A percentile compares a stretch with the other conserved stretches of the same genome.
Evolutionary conservation across 139 green algal genomes (phyloP).

Genomic region (Chlamydomonas eustigma): DNA sequence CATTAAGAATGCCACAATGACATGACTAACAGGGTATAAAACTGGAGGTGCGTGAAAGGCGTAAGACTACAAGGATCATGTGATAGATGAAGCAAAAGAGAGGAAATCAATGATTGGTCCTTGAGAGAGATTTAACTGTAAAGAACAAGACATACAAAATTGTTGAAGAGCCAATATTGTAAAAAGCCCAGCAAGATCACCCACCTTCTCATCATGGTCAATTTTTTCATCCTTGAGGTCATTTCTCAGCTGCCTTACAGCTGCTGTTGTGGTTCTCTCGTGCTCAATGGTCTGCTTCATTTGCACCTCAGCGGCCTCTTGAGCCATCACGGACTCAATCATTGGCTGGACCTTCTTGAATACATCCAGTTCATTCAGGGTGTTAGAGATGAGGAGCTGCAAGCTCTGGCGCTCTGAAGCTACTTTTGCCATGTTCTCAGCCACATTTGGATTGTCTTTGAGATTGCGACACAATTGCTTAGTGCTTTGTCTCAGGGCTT

Average conservation of each 20-base stretch:
- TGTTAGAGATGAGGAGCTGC: slow-evolving; percentile 50
- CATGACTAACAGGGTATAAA: too few species aligned
- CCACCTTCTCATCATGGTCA: slow-evolving; percentile 65
- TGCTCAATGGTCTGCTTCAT: slow-evolving; percentile 61
- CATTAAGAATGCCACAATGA: not conserved
- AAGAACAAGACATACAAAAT: too few species aligned
- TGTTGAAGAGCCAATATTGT: too few species aligned
- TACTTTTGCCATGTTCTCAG: slow-evolving; percentile 81
- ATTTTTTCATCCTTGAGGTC: slow-evolving; percentile 61
- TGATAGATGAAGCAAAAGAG: too few species aligned
- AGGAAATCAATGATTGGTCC: too few species aligned
- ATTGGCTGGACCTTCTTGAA: slow-evolving; percentile 42
- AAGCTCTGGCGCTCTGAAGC: slow-evolving; percentile 55
- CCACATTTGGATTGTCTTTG: slow-evolving; percentile 77
- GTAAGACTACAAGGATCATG: too few species aligned
- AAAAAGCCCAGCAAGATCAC: too few species aligned
- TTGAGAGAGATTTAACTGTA: too few species aligned
- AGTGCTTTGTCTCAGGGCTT: slow-evolving; percentile 60
- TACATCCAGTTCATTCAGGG: slow-evolving; percentile 48
- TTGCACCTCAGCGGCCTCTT: slow-evolving; percentile 56
- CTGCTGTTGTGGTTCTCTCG: slow-evolving; percentile 50
- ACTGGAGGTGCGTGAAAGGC: too few species aligned
- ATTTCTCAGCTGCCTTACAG: slow-evolving; percentile 57
- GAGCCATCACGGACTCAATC: slow-evolving; percentile 49
- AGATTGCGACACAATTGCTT: slow-evolving; percentile 74